A percentile compares a stretch with the other conserved stretches of the same genome.
phyloP scores from a whole-genome alignment of 768 basidiomycete species.

The Rhodotorula kratochvilovae region DNA sequence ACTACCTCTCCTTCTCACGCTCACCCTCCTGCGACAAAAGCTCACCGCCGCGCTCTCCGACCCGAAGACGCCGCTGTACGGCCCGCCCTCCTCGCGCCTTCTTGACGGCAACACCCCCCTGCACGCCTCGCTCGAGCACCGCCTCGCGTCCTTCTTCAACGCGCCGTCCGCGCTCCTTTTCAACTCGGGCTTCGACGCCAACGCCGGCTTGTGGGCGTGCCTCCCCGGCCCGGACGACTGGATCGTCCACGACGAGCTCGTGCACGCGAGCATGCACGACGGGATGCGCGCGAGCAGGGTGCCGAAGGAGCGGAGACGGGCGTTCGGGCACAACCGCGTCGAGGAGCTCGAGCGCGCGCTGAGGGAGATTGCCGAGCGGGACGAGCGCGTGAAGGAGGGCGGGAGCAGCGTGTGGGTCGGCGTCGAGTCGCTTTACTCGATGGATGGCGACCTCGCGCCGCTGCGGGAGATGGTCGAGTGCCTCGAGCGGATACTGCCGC shows the following conservation, averaged over 20 bases:
- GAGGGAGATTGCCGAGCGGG: neutral
- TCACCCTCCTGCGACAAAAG: constrained; percentile 5
- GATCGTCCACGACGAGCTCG: constrained; percentile 75
- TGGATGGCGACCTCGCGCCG: constrained; percentile 90
- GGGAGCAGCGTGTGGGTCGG: constrained; percentile 61
- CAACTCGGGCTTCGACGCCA: constrained; percentile 91
- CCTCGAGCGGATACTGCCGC: constrained; percentile 59
- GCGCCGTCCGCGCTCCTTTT: constrained; percentile 63
- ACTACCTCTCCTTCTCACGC: constrained; percentile 39
- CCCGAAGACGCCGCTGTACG: constrained; percentile 58
- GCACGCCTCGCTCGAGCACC: constrained; percentile 65
- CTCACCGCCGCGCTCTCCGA: constrained; percentile 57
- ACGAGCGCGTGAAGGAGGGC: constrained; percentile 50
- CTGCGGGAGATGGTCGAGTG: constrained; percentile 62
- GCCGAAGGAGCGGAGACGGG: constrained; percentile 48
- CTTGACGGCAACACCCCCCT: constrained; percentile 65
- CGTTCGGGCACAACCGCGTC: constrained; percentile 67
- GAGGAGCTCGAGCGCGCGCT: constrained; percentile 54
- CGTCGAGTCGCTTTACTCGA: constrained; percentile 84
- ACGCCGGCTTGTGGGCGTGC: constrained; percentile 75
- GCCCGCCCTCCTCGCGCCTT: constrained; percentile 81
- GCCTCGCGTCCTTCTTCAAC: constrained; percentile 30
- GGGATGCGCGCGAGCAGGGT: constrained; percentile 66
- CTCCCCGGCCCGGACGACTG: constrained; percentile 73
- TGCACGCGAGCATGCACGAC: constrained; percentile 88